phyloP scores from a whole-genome alignment of 805 yeast genomes.

The Saturnispora dispora region DNA sequence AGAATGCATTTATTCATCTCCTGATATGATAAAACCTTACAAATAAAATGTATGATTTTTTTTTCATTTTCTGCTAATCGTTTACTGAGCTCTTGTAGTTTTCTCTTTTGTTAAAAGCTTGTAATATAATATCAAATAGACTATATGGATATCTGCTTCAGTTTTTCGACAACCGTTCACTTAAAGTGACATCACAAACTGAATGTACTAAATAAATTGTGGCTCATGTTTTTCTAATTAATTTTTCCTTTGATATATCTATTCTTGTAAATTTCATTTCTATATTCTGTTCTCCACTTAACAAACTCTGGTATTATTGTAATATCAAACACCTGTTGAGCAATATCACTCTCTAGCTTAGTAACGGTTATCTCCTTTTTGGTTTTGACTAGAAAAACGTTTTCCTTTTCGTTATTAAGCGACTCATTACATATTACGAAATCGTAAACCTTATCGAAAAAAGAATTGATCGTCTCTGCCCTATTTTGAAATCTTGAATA shows the following conservation, averaged over 20 bases:
- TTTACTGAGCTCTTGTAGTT: too few species aligned
- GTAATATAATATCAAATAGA: too few species aligned
- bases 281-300: neutral
- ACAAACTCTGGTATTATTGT: neutral
- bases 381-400: neutral
- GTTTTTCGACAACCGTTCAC: too few species aligned
- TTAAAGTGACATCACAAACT: too few species aligned
- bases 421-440: neutral
- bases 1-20: too few species aligned
- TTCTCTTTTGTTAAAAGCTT: too few species aligned
- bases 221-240: neutral
- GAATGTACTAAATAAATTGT: too few species aligned
- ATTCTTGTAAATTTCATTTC: neutral
- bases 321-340: neutral
- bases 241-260: constrained; percentile 6
- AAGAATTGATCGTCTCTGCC: neutral
- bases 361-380: neutral
- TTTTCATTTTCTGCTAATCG: too few species aligned
- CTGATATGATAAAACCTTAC: too few species aligned
- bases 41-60: too few species aligned
- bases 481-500: neutral
- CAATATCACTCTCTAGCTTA: neutral
- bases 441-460: neutral
- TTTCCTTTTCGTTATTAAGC: neutral
- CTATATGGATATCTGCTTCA: too few species aligned